phyloP scores from a whole-genome alignment of 257 asterid genomes.

The Perilla frutescens region DNA sequence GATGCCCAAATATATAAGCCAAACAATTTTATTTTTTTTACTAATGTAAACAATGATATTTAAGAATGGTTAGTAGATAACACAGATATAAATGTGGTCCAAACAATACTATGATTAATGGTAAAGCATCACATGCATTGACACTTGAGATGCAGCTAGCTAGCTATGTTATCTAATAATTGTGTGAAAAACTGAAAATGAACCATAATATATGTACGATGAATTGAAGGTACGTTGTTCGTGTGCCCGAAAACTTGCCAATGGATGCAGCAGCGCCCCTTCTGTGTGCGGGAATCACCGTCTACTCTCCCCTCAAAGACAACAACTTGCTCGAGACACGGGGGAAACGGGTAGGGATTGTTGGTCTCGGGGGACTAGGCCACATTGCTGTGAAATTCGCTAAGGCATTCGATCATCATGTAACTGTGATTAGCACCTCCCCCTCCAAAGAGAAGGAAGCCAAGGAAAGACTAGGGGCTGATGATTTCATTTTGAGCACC shows the following conservation, averaged over 20 bases:
- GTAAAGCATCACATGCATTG: background rate
- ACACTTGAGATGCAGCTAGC: too few relatives aligned
- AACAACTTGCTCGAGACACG: constrained; percentile 48
- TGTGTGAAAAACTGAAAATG: too few relatives aligned
- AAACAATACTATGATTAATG: background rate
- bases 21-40: too few relatives aligned
- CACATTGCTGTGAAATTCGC: constrained; percentile 83
- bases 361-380: constrained; percentile 85
- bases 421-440: constrained; percentile 85
- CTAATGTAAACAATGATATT: too few relatives aligned
- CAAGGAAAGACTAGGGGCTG: constrained; percentile 62
- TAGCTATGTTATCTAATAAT: too few relatives aligned
- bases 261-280: constrained; percentile 93
- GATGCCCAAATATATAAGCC: too few relatives aligned
- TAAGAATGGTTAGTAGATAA: too few relatives aligned
- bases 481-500: constrained; percentile 79
- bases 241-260: constrained; percentile 65
- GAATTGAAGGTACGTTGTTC: constrained; percentile 67
- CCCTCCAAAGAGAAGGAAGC: constrained; percentile 83
- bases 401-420: constrained; percentile 84
- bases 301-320: constrained; percentile 72
- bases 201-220: too few relatives aligned
- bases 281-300: constrained; percentile 82
- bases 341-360: constrained; percentile 62
- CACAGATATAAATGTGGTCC: background rate